These are phyloP conservation scores for Tetracladium setigerum DNA, from an alignment of 495 filamentous ascomycete species.

Conservation along the genomic window DNA sequence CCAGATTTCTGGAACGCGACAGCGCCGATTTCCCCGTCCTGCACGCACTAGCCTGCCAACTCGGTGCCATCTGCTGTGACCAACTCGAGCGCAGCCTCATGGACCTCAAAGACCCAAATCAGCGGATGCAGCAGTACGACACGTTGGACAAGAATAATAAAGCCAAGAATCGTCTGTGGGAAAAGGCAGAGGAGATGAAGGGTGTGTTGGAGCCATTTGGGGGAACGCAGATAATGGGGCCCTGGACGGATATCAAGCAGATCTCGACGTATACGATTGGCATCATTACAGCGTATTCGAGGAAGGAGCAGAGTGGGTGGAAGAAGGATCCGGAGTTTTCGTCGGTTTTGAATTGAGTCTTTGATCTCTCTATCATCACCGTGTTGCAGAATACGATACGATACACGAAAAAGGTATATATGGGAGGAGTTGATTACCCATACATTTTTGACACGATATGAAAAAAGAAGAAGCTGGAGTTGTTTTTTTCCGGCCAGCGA, in stretches of 20 bases:
- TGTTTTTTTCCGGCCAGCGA: no score
- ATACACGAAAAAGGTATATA: no score
- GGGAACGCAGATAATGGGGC: slow-evolving; percentile 24
- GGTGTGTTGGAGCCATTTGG: slow-evolving; percentile 19
- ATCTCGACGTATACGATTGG: slow-evolving; percentile 18
- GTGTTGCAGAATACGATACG: no score
- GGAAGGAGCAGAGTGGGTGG: slow-evolving; percentile 27
- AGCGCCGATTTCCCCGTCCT: slow-evolving; percentile 20
- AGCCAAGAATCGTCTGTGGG: slow-evolving; percentile 21
- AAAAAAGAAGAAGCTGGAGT: no score
- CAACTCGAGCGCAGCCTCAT: slow-evolving; percentile 23
- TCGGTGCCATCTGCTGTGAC: slow-evolving; percentile 31
- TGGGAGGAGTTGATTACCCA: no score
- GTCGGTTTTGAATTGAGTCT: no score
- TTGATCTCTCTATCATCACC: no score
- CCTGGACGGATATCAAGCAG: slow-evolving; percentile 30
- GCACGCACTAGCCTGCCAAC: slow-evolving; percentile 23
- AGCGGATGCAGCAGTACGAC: background rate
- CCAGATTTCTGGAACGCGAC: slow-evolving; percentile 22
- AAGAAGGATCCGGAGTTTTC: slow-evolving; percentile 6
- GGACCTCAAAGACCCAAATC: slow-evolving; percentile 14
- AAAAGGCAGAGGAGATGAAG: slow-evolving; percentile 7
- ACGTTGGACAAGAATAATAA: slow-evolving; percentile 14
- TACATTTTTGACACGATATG: no score
- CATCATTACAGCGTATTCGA: slow-evolving; percentile 25